Evolutionary conservation across 1,139 yeast genomes (phyloP), one percentile per base, ranked within the genome.

Genomic region (Saccharomyces hybrid): DNA sequence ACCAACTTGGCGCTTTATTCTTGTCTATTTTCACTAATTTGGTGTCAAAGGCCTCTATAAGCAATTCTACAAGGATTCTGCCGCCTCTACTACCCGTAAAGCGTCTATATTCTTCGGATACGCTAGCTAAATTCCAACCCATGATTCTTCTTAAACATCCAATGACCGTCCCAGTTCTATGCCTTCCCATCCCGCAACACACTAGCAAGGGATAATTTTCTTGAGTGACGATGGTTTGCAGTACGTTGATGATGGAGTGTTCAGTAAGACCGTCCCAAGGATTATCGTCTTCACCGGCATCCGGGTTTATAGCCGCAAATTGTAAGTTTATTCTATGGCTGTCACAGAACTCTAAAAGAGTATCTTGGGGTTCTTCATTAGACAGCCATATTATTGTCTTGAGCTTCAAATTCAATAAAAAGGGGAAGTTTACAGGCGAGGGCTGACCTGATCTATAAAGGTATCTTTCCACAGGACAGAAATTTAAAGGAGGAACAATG

Each of bases 251-350:
- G 51, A 91, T 90, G 31, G 95, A 84, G 44, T 81, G 78, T 65
- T 90, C 96, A 31, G 90, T 87, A 48, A 93, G 76, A n/a, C 96
- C 93, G 71, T 93, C 98, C 99, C 99, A 91, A 0, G 98, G 96
- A 62, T 86, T 86, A 59, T 83, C 82, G 62, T 88, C 88, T 58
- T 88, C 81, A 3, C 88, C 88, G 54, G 96, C 79, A 57, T 79
- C 83, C 1, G 83, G 81, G 53, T 79, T 78, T 21, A 81, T 75
- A 1, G 85, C 85, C 1, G 77, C 77, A 69, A 78, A 81, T 67
- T 81, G 80, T 58, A 84, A 68, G 55, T 80, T 79, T 57, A 93
- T 88, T 58, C 81, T 79, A 63, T 85, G 78, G 48, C 78, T 80
- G 57, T 85, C 87, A 54, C 95, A 88, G 69, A 88, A 93, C 64